phyloP scores from a whole-genome alignment of 1,139 yeast species.

The Kodamaea suecica region DNA sequence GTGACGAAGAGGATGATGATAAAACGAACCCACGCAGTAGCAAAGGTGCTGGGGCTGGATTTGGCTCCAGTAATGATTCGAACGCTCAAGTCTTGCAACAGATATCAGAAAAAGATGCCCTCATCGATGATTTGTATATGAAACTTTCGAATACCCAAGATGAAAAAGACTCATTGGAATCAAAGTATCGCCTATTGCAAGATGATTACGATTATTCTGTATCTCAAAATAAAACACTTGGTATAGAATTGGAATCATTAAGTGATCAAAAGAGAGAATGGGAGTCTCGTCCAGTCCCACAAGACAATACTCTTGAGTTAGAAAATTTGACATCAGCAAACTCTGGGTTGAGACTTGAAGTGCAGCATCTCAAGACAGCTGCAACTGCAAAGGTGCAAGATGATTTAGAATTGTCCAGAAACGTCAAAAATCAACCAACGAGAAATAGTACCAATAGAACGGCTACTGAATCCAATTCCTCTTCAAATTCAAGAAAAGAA shows the following conservation, averaged over 20 bases:
- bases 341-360: slow-evolving; percentile 5
- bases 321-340: slow-evolving; percentile 16
- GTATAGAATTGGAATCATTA: slow-evolving; percentile 23
- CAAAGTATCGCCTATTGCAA: slow-evolving; percentile 13
- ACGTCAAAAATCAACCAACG: background rate
- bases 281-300: slow-evolving; percentile 1
- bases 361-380: slow-evolving; percentile 4
- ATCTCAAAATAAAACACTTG: slow-evolving; percentile 23
- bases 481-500: slow-evolving; percentile 5
- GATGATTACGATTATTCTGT: slow-evolving; percentile 23
- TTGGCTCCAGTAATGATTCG: background rate
- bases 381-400: slow-evolving; percentile 1
- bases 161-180: slow-evolving; percentile 15
- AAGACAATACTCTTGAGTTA: slow-evolving; percentile 18
- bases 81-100: slow-evolving; percentile 1
- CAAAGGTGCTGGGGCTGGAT: background rate
- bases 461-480: slow-evolving; percentile 2
- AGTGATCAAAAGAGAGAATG: slow-evolving; percentile 14
- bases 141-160: slow-evolving; percentile 12
- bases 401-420: background rate
- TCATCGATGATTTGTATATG: slow-evolving; percentile 14
- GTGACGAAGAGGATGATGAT: slow-evolving; percentile 63
- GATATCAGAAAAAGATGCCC: background rate
- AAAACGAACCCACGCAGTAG: background rate
- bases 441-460: background rate